Percentiles rank a stretch among this genome's conserved stretches.
phyloP scores from a whole-genome alignment of 306 rosid species.

The Mimosa bimucronata region DNA sequence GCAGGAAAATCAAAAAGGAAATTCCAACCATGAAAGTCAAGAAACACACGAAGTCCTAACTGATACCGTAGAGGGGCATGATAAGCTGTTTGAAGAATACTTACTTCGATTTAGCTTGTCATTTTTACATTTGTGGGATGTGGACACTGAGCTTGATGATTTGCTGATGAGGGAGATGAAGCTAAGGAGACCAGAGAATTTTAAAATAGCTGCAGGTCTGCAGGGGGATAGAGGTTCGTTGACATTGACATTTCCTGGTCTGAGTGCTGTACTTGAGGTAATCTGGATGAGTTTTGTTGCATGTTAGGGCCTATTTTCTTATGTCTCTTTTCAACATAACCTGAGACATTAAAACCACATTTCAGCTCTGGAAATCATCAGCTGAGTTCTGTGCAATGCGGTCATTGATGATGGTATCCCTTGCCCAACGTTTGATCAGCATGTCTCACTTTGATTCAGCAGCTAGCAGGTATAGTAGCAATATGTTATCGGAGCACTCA shows the following conservation, averaged over 20 bases:
- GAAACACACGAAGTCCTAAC: conserved; percentile 36
- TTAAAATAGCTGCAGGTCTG: conserved; percentile 80
- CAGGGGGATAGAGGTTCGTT: conserved; percentile 94
- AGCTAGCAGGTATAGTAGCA: conserved; percentile 78
- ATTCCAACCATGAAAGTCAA: conserved; percentile 48
- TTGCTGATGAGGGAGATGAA: conserved; percentile 81
- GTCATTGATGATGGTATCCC: conserved; percentile 91
- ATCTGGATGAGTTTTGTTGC: conserved; percentile 42
- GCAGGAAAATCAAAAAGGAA: conserved; percentile 59
- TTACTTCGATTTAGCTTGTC: conserved; percentile 85
- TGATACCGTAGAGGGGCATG: conserved; percentile 51
- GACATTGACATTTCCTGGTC: conserved; percentile 86
- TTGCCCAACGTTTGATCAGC: conserved; percentile 90
- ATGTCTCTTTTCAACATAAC: conserved; percentile 43
- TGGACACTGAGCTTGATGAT: conserved; percentile 77
- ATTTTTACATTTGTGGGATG: conserved; percentile 82
- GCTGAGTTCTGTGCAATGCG: conserved; percentile 93
- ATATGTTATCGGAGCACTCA: conserved; percentile 1
- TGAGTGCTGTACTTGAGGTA: conserved; percentile 81
- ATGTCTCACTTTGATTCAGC: conserved; percentile 78
- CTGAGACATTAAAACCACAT: conserved; percentile 57
- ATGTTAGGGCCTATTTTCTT: conserved; percentile 46
- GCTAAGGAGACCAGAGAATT: conserved; percentile 77
- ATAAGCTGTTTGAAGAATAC: conserved; percentile 70
- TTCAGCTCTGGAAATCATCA: conserved; percentile 97